A percentile compares a stretch with the other conserved stretches of the same genome.
Conservation (phyloP, 257 asterid genomes). For the Lantana camara region DNA sequence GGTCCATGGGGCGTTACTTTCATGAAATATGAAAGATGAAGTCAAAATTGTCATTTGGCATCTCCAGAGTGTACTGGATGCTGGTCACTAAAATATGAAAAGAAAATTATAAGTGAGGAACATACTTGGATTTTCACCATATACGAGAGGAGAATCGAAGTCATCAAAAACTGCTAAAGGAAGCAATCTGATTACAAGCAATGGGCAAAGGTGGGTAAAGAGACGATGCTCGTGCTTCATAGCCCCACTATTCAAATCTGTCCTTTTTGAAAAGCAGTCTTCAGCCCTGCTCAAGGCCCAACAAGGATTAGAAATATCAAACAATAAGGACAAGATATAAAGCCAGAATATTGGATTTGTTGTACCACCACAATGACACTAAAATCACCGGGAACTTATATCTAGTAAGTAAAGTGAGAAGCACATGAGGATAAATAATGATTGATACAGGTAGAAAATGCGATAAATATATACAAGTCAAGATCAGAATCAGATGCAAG, state of each 20-base stretch:
- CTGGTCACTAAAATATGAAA: conserved; percentile 3
- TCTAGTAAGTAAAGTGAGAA: neutral
- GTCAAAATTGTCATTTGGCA: conserved; percentile 1
- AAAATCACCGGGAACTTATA: neutral
- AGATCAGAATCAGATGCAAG: conserved; percentile 9
- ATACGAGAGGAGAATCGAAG: conserved; percentile 58
- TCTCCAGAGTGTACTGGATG: neutral
- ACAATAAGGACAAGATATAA: neutral
- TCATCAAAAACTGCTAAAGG: conserved; percentile 81
- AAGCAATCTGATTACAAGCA: conserved; percentile 83
- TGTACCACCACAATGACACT: too few relatives aligned
- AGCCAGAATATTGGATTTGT: neutral
- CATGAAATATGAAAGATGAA: neutral
- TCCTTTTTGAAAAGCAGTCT: conserved; percentile 36
- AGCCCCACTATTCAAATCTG: conserved; percentile 38
- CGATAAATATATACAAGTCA: neutral
- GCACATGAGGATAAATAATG: neutral
- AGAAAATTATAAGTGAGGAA: conserved; percentile 15
- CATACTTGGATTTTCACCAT: conserved; percentile 54
- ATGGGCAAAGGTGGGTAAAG: conserved; percentile 83
- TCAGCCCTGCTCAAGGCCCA: conserved; percentile 44
- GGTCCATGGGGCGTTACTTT: too few relatives aligned
- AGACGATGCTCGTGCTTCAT: conserved; percentile 45
- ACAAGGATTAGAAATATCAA: conserved; percentile 4
- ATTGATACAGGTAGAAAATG: neutral